These are phyloP conservation scores for Moesziomyces sp. DNA, from an alignment of 1,284 basidiomycete genomes.

Conservation along the genomic window DNA sequence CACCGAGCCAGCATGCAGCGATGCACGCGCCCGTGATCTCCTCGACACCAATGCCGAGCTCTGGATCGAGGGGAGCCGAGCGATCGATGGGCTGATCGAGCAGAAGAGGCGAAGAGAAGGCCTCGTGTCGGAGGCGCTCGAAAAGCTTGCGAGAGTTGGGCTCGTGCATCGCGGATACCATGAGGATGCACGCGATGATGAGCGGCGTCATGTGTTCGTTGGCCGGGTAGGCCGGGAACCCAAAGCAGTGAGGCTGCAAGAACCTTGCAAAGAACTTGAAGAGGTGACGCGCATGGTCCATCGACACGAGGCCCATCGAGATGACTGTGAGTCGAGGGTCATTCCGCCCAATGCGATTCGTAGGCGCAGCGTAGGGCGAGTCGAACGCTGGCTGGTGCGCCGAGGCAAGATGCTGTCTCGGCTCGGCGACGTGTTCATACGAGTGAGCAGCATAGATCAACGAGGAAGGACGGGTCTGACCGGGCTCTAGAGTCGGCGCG, in stretches of 20 bases:
- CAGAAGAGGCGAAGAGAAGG: constrained; percentile 39
- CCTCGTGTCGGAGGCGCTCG: constrained; percentile 47
- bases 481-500: constrained; percentile 17
- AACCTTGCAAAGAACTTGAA: constrained; percentile 60
- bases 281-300: constrained; percentile 56
- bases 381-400: background rate
- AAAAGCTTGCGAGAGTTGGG: constrained; percentile 42
- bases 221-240: constrained; percentile 59
- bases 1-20: constrained; percentile 55
- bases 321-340: constrained; percentile 60
- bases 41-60: constrained; percentile 62
- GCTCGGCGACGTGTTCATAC: background rate
- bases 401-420: background rate
- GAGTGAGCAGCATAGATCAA: constrained; percentile 28
- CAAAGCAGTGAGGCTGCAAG: constrained; percentile 59
- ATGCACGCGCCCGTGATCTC: constrained; percentile 63
- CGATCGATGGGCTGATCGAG: constrained; percentile 47
- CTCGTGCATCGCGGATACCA: constrained; percentile 57
- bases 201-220: constrained; percentile 60
- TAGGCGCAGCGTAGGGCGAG: constrained; percentile 47
- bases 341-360: constrained; percentile 46
- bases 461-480: constrained; percentile 32
- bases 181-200: constrained; percentile 58
- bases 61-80: constrained; percentile 50
- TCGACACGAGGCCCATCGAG: constrained; percentile 51